Percentiles rank a stretch among this genome's conserved stretches.
These are phyloP conservation scores for Hypoxylon lenormandii DNA, from an alignment of 495 filamentous ascomycete species.

Conservation along the genomic window DNA sequence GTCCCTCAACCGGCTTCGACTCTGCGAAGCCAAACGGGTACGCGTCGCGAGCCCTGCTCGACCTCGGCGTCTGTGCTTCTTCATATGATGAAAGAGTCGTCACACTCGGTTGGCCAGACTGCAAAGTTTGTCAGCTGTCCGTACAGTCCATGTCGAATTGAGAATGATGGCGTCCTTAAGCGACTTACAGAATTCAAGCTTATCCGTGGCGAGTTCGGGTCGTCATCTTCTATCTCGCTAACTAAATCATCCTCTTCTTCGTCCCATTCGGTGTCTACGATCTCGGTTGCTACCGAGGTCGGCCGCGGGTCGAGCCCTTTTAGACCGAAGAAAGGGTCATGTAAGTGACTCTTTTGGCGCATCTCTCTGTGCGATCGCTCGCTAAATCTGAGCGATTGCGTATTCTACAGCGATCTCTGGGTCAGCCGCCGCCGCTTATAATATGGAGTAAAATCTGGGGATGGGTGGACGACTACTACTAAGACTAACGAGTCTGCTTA, in stretches of 20 bases:
- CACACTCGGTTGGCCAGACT: conserved; percentile 73
- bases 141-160: background rate
- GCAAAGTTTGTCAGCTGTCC: conserved; percentile 46
- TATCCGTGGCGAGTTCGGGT: conserved; percentile 68
- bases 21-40: conserved; percentile 52
- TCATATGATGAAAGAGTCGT: conserved; percentile 82
- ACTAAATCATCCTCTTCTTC: conserved; percentile 65
- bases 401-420: conserved; percentile 42
- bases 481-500: conserved; percentile 44
- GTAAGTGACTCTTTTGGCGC: conserved; percentile 60
- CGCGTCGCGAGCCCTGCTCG: conserved; percentile 55
- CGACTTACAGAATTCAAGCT: conserved; percentile 75
- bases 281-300: conserved; percentile 74
- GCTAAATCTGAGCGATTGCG: conserved; percentile 43
- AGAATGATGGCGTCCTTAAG: conserved; percentile 15
- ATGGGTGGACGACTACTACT: conserved; percentile 8
- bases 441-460: conserved; percentile 16
- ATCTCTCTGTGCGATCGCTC: conserved; percentile 59
- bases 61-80: conserved; percentile 76
- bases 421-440: conserved; percentile 21
- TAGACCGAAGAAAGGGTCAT: conserved; percentile 63
- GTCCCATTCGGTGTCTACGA: conserved; percentile 81
- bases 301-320: conserved; percentile 62
- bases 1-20: conserved; percentile 76
- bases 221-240: conserved; percentile 70